Base-by-base conservation (phyloP, 495 filamentous ascomycete species). In the Penicillium daleae region DNA sequence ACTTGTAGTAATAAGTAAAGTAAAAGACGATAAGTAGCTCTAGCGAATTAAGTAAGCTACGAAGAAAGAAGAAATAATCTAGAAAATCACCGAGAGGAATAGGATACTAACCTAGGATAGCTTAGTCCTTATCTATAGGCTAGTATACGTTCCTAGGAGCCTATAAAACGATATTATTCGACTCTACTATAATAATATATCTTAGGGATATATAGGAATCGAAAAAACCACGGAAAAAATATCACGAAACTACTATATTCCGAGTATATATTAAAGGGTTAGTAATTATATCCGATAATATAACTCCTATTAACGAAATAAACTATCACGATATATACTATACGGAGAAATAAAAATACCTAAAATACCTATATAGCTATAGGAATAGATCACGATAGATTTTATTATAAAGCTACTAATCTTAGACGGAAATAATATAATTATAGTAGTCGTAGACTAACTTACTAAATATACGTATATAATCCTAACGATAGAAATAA, bases 111-210 rank as follows among this genome's bases (percentile, higher is more conserved):
- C 8, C 12, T 31, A 31, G 8, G 27, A 27, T 31, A 21, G 51
- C 29, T 15, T 54, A 54, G 29, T 54, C 51, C 3, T 3, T 21
- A 24, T 54, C 29, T 54, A 54, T 35, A 35, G 29, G 0, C 7
- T 54, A 54, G 17, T 54, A 22, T 54, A 54, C 6, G 6, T 54
- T 35, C 51, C 51, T 54, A 54, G 51, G 51, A 35, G 13, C 6
- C 51, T 54, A 4, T 24, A 54, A 7, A 54, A 35, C 8, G 8
- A 54, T 0, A 54, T 54, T 22, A 54, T 54, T 13, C 6, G 22
- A 35, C 2, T 54, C 22, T 54, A 54, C 8, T 13, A 54, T 15
- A 15, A 54, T 15, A 15, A 54, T 35, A 2, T 2, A 6, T 19
- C 13, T 12, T 35, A 54, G 29, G 51, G n/a, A 35, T 15, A 54